Evolutionary conservation across 2,329 filamentous ascomycete genomes (phyloP), one percentile per base, ranked within the genome.

Genomic region (Aspergillus ustus): DNA sequence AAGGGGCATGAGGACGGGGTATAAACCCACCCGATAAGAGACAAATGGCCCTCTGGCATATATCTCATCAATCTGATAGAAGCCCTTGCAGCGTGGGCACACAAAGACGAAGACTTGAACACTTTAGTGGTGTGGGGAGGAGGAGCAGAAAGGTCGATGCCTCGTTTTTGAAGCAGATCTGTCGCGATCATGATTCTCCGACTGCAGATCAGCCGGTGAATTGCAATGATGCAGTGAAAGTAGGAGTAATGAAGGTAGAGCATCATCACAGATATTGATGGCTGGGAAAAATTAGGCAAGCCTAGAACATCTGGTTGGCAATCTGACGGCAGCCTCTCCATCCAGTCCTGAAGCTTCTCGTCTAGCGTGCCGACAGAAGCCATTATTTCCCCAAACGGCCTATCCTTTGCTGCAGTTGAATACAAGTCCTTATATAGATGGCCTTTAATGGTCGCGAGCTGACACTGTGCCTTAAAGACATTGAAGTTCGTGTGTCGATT

Each of bases 161-260:
- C 54, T 17, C 46, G 34, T 22, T 57, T 46, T 22, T 49, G 34
- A 4, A 48, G 5, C 2, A 63, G 34, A 29, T 66, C 63, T n/a
- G 59, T 45, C 3, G 46, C 56, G 1, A 48, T 60, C 13, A 52
- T 56, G 4, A 63, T 40, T 11, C 51, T 62, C 11, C 52, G 49
- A 7, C 40, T 46, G 19, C 52, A 64, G 19, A 66, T 54, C 1
- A 66, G 20, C 7, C 58, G 61, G 43, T 67, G 66, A 25, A 67
- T 59, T 20, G 66, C 61, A 11, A 67, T 67, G 20, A 67, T 56
- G 52, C 66, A 67, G 25, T 67, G 58, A 13, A 63, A 63, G 40
- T 67, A 67, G 4, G 62, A 63, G 40, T 62, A 63, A 45, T 67
- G 64, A 4, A 66, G 61, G 15, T 62, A 61, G 11, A 67, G 58